Evolutionary conservation across 192 early-diverging fungal genomes (phyloP), one percentile per base, ranked within the genome.

Genomic region (Dimargaris cristalligena): DNA sequence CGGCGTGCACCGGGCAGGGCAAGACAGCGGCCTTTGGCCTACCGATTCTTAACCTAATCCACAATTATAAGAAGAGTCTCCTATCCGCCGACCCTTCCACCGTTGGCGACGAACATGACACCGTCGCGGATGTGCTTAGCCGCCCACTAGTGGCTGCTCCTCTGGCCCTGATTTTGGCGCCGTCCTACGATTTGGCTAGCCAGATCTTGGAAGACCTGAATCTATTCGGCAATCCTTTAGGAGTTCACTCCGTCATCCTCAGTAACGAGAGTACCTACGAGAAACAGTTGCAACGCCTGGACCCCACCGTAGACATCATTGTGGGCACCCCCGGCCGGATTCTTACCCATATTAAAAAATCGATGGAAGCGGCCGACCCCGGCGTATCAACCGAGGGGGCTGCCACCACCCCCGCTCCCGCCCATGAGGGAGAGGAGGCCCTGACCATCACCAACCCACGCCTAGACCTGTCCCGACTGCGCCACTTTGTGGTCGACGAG

Each of bases 1-100:
- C 51, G 51, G 51, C 51, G 51, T 52, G 18, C 14, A 52, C 51
- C 9, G 51, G 51, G 16, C 51, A 52, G 51, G 51, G 51, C 22
- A 52, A 52, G 29, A 52, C 51, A 16, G 51, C 51, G 29, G 51
- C 51, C 1, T 52, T 52, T 29, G 51, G n/a, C 14, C 51, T 52
- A 29, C 51, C 51, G 3, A 18, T 52, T 28, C 14, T 52, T 2
- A 29, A 52, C 29, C 23, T 13, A 14, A 52, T 52, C 2, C 29
- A 52, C 29, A 22, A 28, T 3, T 2, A 18, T 1, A 18, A 52
- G 14, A 3, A 6, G 3, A 47, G 1, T 25, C 6, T 25, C 20
- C n/a, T 22, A 3, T 6, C 46, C 20, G 46, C 2, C n/a, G 46
- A 47, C 20, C 3, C 2, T 22, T 16, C 1, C 2, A 28, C 51